These are phyloP conservation scores for Hevea brasiliensis DNA, from an alignment of 345 rosid genomes.

Conservation along the genomic window DNA sequence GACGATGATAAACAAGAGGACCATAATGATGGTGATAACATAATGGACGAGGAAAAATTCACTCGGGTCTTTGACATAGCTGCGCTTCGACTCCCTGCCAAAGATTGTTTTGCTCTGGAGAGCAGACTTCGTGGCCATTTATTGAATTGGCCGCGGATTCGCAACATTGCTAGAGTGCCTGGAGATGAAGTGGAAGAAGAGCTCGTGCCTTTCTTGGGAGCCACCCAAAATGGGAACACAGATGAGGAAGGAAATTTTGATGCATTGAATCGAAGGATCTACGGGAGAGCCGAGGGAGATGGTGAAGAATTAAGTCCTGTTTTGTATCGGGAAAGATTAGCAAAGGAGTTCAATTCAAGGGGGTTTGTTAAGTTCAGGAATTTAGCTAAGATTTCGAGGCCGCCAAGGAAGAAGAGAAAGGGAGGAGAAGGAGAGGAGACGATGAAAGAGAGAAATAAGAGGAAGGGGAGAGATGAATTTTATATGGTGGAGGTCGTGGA, in stretches of 20 bases:
- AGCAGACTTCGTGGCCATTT: conserved; percentile 82
- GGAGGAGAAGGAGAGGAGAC: conserved; percentile 25
- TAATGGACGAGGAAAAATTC: conserved; percentile 52
- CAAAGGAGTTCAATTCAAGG: conserved; percentile 53
- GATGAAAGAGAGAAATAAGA: conserved; percentile 29
- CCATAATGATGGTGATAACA: neutral
- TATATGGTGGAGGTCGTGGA: conserved; percentile 64
- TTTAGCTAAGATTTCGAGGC: conserved; percentile 77
- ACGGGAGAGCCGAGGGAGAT: conserved; percentile 47
- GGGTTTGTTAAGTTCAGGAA: conserved; percentile 75
- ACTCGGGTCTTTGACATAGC: conserved; percentile 56
- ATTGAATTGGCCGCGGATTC: conserved; percentile 78
- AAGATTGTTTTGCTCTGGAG: conserved; percentile 62
- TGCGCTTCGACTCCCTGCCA: conserved; percentile 70
- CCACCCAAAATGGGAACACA: conserved; percentile 1
- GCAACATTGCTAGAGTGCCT: conserved; percentile 71
- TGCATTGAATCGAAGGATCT: conserved; percentile 42
- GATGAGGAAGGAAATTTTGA: conserved; percentile 28
- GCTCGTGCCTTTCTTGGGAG: conserved; percentile 35
- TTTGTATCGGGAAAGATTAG: conserved; percentile 64
- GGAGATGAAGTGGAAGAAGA: conserved; percentile 71
- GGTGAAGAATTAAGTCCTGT: conserved; percentile 56
- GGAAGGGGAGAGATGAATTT: conserved; percentile 41
- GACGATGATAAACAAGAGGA: conserved; percentile 22
- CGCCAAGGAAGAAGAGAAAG: conserved; percentile 52